Conservation (phyloP, 495 filamentous ascomycete genomes). For the Penicillium pancosmium region DNA sequence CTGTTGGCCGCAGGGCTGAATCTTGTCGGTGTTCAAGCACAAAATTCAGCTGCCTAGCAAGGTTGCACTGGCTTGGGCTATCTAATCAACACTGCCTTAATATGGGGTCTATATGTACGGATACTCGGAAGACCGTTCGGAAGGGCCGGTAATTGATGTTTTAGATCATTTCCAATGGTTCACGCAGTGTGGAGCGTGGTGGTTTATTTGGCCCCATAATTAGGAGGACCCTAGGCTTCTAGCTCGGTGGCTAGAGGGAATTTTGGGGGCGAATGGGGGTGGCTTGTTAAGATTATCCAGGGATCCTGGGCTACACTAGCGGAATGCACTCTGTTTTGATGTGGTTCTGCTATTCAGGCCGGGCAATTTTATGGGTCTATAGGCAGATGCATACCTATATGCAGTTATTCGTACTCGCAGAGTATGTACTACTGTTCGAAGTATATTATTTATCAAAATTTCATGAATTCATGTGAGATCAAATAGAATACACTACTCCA, state of each 20-base stretch:
- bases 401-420: too few species aligned
- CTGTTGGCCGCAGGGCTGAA: background rate
- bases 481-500: too few species aligned
- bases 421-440: too few species aligned
- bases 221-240: background rate
- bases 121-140: background rate
- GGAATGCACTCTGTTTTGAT: too few species aligned
- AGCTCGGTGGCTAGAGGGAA: background rate
- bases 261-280: background rate
- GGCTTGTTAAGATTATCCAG: background rate
- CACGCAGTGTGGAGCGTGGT: background rate
- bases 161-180: conserved; percentile 6
- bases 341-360: background rate
- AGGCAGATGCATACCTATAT: too few species aligned
- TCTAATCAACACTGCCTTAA: background rate
- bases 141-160: conserved; percentile 3
- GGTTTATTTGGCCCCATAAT: conserved; percentile 1
- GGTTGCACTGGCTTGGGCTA: background rate
- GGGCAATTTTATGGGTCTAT: background rate
- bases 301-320: background rate
- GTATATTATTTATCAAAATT: too few species aligned
- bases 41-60: background rate
- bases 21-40: background rate
- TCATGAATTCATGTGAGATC: too few species aligned
- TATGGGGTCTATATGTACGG: background rate